Conservation (phyloP, 2,329 filamentous ascomycete species). For the Meredithiella fracta region DNA sequence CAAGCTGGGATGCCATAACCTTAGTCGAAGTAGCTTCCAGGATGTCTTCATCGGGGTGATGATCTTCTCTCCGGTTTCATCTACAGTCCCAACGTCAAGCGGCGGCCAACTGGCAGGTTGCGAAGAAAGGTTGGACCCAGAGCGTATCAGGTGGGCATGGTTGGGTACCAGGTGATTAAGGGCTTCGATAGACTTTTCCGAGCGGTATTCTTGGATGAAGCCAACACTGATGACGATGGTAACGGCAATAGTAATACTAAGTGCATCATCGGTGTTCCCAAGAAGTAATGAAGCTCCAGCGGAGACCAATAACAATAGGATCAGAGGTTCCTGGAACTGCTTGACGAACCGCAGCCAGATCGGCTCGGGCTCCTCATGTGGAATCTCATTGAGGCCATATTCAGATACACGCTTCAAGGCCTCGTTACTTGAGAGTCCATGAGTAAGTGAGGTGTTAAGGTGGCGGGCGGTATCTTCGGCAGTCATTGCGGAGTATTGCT, state of each 20-base stretch:
- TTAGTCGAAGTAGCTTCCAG: conserved; percentile 63
- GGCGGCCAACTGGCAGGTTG: conserved; percentile 34
- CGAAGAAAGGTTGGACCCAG: conserved; percentile 20
- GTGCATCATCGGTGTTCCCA: conserved; percentile 83
- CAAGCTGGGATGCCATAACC: conserved; percentile 71
- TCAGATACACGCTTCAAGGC: conserved; percentile 63
- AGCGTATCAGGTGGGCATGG: conserved; percentile 81
- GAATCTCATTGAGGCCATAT: conserved; percentile 84
- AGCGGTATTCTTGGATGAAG: conserved; percentile 93
- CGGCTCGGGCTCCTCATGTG: conserved; percentile 83
- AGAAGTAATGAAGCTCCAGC: conserved; percentile 78
- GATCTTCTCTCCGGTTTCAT: conserved; percentile 27
- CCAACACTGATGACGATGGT: conserved; percentile 94
- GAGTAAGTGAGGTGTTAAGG: conserved; percentile 64
- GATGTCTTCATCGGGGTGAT: conserved; percentile 41
- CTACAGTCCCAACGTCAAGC: conserved; percentile 20
- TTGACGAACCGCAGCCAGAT: conserved; percentile 90
- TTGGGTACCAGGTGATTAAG: conserved; percentile 88
- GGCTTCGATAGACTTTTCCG: conserved; percentile 92
- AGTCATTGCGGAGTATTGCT: conserved; percentile 51
- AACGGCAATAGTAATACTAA: conserved; percentile 90
- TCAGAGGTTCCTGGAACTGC: conserved; percentile 92
- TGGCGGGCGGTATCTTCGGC: conserved; percentile 60
- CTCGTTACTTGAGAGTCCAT: conserved; percentile 67
- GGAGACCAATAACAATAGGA: conserved; percentile 77